Evolutionary conservation across 768 basidiomycete genomes (phyloP).

Genomic region (Megacollybia marginata): DNA sequence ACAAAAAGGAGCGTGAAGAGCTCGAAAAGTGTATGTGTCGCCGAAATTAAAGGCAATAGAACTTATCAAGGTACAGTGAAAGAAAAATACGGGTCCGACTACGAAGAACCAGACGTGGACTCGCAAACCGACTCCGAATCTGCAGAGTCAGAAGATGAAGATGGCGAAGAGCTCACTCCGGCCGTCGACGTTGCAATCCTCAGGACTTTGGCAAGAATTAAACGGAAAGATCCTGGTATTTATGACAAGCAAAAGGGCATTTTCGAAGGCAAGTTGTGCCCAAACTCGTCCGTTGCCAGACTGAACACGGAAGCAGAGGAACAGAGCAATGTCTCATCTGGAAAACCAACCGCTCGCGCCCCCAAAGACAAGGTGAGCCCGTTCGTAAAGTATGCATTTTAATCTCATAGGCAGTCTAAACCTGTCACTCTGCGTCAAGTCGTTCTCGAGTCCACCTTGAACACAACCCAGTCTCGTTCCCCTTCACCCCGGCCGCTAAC

Average conservation of each 20-base stretch:
- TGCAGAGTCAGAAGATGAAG: slow-evolving; percentile 85
- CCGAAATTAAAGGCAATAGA: not conserved
- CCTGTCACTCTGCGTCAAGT: slow-evolving; percentile 72
- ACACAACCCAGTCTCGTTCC: slow-evolving; percentile 40
- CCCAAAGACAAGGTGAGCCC: slow-evolving; percentile 46
- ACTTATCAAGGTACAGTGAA: slow-evolving; percentile 46
- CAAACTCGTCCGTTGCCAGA: not conserved
- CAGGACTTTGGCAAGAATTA: slow-evolving; percentile 80
- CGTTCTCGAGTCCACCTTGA: slow-evolving; percentile 55
- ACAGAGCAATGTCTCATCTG: slow-evolving; percentile 37
- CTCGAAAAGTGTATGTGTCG: slow-evolving; percentile 58
- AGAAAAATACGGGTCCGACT: slow-evolving; percentile 80
- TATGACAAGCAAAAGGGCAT: slow-evolving; percentile 67
- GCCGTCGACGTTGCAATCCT: slow-evolving; percentile 92
- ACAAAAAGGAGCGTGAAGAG: slow-evolving; percentile 82
- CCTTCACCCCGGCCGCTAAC: slow-evolving; percentile 56
- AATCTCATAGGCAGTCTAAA: slow-evolving; percentile 39
- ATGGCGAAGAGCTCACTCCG: slow-evolving; percentile 91
- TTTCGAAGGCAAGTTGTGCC: slow-evolving; percentile 58
- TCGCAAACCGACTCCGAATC: slow-evolving; percentile 60
- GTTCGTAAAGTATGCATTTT: not conserved
- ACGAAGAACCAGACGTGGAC: slow-evolving; percentile 44
- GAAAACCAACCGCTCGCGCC: slow-evolving; percentile 15
- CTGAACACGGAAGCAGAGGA: slow-evolving; percentile 47
- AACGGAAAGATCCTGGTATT: slow-evolving; percentile 75